phyloP scores from a whole-genome alignment of 2,329 filamentous ascomycete genomes.

The Aspergillus sp. region DNA sequence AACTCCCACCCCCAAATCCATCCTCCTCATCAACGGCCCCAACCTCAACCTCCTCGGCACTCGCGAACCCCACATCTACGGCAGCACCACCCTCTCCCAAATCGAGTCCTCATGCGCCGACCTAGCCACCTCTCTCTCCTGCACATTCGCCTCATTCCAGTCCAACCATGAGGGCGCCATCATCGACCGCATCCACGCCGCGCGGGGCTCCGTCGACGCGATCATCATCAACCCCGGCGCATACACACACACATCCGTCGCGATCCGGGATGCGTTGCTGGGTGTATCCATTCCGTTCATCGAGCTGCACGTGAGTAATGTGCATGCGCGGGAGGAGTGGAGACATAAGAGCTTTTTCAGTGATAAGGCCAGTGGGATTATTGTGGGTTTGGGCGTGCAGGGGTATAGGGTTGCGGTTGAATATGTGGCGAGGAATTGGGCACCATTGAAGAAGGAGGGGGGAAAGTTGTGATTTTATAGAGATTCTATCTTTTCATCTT shows the following conservation, averaged over 20 bases:
- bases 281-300: conserved; percentile 72
- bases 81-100: conserved; percentile 66
- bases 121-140: conserved; percentile 54
- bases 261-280: conserved; percentile 71
- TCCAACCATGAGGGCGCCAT: conserved; percentile 78
- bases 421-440: conserved; percentile 45
- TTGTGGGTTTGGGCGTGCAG: conserved; percentile 67
- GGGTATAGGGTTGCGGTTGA: conserved; percentile 65
- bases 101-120: conserved; percentile 55
- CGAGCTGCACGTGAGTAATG: conserved; percentile 75
- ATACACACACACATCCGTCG: conserved; percentile 75
- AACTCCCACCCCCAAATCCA: conserved; percentile 34
- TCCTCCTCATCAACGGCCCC: conserved; percentile 78
- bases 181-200: conserved; percentile 71
- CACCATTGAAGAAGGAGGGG: conserved; percentile 35
- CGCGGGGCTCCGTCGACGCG: conserved; percentile 61
- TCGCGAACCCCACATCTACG: conserved; percentile 73
- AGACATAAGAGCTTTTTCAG: conserved; percentile 71
- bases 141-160: conserved; percentile 64
- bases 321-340: conserved; percentile 70
- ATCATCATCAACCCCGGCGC: conserved; percentile 73
- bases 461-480: conserved; percentile 7
- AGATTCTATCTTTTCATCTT: too few relatives aligned
- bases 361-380: conserved; percentile 74
- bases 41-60: conserved; percentile 80